These are phyloP conservation scores for Penicillium ucsense DNA, from an alignment of 495 filamentous ascomycete genomes.

Conservation along the genomic window DNA sequence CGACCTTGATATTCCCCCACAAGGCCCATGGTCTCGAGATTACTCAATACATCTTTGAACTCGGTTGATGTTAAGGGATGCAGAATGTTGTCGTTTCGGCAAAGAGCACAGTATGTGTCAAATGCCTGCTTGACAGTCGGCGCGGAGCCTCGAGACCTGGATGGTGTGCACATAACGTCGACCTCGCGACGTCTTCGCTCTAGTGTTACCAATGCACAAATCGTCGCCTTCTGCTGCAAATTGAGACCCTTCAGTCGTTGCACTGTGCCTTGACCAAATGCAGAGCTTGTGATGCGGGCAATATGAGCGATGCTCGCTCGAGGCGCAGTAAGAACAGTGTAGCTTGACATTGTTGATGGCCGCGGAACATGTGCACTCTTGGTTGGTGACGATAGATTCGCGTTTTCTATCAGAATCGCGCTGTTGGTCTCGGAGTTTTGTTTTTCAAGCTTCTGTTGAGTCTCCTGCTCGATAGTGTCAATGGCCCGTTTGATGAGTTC, in stretches of 20 bases:
- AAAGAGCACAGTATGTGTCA: constrained; percentile 67
- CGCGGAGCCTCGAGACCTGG: constrained; percentile 43
- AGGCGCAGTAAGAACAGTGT: constrained; percentile 68
- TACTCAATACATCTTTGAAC: constrained; percentile 87
- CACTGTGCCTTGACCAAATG: constrained; percentile 73
- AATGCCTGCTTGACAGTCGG: constrained; percentile 73
- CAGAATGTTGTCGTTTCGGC: constrained; percentile 71
- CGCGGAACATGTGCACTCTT: constrained; percentile 15
- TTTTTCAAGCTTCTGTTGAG: constrained; percentile 36
- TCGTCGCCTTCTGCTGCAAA: constrained; percentile 89
- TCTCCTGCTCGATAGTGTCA: constrained; percentile 82
- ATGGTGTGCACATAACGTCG: constrained; percentile 43
- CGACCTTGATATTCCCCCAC: constrained; percentile 66
- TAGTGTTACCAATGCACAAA: constrained; percentile 76
- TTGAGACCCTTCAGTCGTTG: constrained; percentile 81
- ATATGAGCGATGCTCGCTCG: constrained; percentile 84
- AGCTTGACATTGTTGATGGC: constrained; percentile 37
- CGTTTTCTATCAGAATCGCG: constrained; percentile 56
- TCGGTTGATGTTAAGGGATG: constrained; percentile 81
- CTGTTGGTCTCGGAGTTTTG: constrained; percentile 29
- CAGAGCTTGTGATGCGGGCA: constrained; percentile 74
- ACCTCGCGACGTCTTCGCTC: constrained; percentile 48
- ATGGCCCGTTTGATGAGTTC: constrained; percentile 86
- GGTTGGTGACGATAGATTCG: constrained; percentile 55
- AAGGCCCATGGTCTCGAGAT: constrained; percentile 74